Conservation (phyloP, 2,329 filamentous ascomycete species). For the Paracoccidioides lutzii region DNA sequence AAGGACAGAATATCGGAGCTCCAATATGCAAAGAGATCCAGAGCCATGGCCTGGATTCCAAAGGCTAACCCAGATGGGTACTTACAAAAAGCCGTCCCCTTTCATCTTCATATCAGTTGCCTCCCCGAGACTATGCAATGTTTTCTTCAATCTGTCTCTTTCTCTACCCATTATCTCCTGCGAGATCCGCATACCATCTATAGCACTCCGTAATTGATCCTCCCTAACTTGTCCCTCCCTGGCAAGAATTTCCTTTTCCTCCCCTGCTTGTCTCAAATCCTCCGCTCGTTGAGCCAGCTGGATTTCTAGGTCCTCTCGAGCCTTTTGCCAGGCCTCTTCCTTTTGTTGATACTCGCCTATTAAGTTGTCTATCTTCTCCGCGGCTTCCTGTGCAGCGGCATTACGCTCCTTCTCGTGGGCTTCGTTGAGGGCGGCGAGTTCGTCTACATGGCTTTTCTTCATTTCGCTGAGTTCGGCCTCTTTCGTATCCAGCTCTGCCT, state of each 20-base stretch:
- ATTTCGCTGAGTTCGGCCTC: slow-evolving; percentile 16
- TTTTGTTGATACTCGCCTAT: slow-evolving; percentile 19
- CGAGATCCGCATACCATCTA: slow-evolving; percentile 32
- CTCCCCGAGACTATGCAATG: slow-evolving; percentile 38
- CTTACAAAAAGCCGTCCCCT: slow-evolving; percentile 39
- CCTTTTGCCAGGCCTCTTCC: slow-evolving; percentile 22
- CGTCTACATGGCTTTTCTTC: slow-evolving; percentile 17
- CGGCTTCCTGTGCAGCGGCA: slow-evolving; percentile 12
- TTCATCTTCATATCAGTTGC: slow-evolving; percentile 39
- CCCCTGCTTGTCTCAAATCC: slow-evolving; percentile 30
- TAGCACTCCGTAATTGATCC: slow-evolving; percentile 32
- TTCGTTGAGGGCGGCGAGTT: slow-evolving; percentile 9
- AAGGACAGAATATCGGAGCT: slow-evolving; percentile 3
- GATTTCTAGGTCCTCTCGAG: slow-evolving; percentile 20
- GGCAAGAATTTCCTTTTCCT: slow-evolving; percentile 17
- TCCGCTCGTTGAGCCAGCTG: slow-evolving; percentile 32
- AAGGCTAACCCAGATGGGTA: slow-evolving; percentile 14
- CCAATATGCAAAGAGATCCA: slow-evolving; percentile 9
- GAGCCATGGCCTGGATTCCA: slow-evolving; percentile 3
- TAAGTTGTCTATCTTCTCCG: slow-evolving; percentile 18
- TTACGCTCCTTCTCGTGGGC: slow-evolving; percentile 12
- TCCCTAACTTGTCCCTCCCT: slow-evolving; percentile 34
- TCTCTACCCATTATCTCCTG: slow-evolving; percentile 41
- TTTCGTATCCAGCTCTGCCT: slow-evolving; percentile 11
- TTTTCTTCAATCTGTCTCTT: slow-evolving; percentile 38